A percentile compares a stretch with the other conserved stretches of the same genome.
Evolutionary conservation across 345 rosid genomes (phyloP).

Genomic region (Eucalyptus erythrocorys): DNA sequence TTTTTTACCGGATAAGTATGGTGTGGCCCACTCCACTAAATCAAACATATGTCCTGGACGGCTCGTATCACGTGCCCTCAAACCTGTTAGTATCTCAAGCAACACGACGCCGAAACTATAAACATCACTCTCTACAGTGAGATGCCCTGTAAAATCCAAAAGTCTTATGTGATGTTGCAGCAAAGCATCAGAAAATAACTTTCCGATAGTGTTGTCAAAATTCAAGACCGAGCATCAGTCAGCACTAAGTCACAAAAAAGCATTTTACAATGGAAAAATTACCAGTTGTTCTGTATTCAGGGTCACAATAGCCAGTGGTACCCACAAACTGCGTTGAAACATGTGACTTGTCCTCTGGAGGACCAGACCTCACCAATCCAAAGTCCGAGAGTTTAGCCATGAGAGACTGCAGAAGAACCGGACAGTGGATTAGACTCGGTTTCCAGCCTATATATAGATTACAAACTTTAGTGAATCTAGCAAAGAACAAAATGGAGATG

Average conservation of each 20-base stretch:
- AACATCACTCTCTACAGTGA: background rate
- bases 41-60: background rate
- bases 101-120: background rate
- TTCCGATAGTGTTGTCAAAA: background rate
- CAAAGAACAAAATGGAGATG: background rate
- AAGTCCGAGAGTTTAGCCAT: background rate
- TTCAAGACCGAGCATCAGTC: background rate
- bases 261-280: background rate
- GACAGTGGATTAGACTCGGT: background rate
- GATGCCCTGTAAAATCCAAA: background rate
- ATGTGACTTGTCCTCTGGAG: background rate
- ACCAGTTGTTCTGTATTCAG: background rate
- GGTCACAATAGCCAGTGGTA: background rate
- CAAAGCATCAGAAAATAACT: too few species aligned
- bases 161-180: background rate
- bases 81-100: background rate
- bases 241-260: background rate
- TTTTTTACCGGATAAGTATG: too few species aligned
- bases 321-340: background rate
- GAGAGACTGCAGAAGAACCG: background rate
- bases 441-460: background rate
- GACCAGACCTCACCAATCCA: background rate
- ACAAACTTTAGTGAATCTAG: background rate
- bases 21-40: background rate
- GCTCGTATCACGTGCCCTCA: background rate